Evolutionary conservation across 2,329 filamentous ascomycete genomes (phyloP), one percentile per base, ranked within the genome.

Genomic region (Chlorencoelia australis): DNA sequence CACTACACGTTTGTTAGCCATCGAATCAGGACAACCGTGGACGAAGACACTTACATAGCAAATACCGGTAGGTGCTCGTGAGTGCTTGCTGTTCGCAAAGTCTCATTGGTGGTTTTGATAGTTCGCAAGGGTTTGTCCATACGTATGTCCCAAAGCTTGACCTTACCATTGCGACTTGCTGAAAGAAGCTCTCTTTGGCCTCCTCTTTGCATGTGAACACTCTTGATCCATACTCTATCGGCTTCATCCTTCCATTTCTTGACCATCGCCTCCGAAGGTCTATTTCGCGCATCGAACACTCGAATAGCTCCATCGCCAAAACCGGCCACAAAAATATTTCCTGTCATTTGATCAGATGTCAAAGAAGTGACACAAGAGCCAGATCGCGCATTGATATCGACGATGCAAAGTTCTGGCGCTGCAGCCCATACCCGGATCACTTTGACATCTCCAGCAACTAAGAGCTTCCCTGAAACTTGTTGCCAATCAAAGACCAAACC

Each of bases 401-500:
- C 83, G 35, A 86, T 75, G 62, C 89, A 96, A 24, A 91, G 81
- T 66, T 98, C 91, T 28, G 85, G 83, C 6, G 85, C 86, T 11
- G 89, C 89, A 55, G 93, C 91, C 91, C 91, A 98, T 21, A 96
- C 85, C 22, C 88, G 75, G 50, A 98, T 95, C 21, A 95, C 84
- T 40, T 91, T 84, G 36, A 95, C 86, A 57, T 98, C 91, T 29
- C 91, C 91, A 8, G 91, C 91, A 20, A 96, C 91, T n/a, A 98
- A 71, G 6, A 94, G 80, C 42, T 86, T 84, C 6, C 91, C 91
- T 49, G 86, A 85, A n/a, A 93, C 88, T 62, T 98, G 91, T 58
- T 96, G 89, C 91, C 91, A 98, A 59, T 98, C 89, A 56, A 96
- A 93, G 17, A 96, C 89, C 62, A 98, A 81, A 15, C 91, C 91